A percentile compares a stretch with the other conserved stretches of the same genome.
Evolutionary conservation across 768 basidiomycete species (phyloP).

Genomic region (Clitopilus passeckerianus): DNA sequence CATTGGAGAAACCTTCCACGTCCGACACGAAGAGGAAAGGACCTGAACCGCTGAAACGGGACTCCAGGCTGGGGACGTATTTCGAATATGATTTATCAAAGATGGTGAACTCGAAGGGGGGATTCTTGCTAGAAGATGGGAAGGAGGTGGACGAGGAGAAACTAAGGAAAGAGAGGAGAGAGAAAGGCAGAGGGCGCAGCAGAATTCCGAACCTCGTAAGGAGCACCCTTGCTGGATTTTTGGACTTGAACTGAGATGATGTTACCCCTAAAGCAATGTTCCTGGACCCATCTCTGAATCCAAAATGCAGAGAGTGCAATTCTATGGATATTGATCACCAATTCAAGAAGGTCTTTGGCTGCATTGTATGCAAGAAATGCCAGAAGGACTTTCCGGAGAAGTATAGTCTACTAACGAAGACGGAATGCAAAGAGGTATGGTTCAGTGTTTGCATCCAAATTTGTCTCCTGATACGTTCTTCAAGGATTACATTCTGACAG

Average conservation of each 20-base stretch:
- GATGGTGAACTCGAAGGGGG: conserved; percentile 95
- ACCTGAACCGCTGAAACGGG: conserved; percentile 55
- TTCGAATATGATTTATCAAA: conserved; percentile 97
- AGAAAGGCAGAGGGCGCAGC: conserved; percentile 71
- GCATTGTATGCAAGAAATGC: conserved; percentile 84
- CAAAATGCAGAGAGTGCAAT: conserved; percentile 81
- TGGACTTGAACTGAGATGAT: conserved; percentile 2
- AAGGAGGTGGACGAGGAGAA: conserved; percentile 74
- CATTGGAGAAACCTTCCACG: conserved; percentile 53
- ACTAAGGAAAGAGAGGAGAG: conserved; percentile 76
- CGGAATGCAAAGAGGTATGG: conserved; percentile 91
- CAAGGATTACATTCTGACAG: conserved; percentile 92
- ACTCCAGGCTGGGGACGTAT: conserved; percentile 82
- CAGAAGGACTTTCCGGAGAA: conserved; percentile 88
- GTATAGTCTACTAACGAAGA: conserved; percentile 95
- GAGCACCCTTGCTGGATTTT: neutral
- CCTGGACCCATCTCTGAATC: conserved; percentile 69
- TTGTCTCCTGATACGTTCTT: neutral
- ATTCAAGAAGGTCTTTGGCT: conserved; percentile 77
- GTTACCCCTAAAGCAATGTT: conserved; percentile 54
- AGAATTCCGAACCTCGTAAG: conserved; percentile 74
- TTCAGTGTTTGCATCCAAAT: neutral
- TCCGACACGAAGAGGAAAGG: conserved; percentile 49
- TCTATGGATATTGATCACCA: conserved; percentile 87
- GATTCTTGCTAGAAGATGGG: conserved; percentile 90